phyloP scores from a whole-genome alignment of 768 basidiomycete species.

The Kwoniella dendrophila region DNA sequence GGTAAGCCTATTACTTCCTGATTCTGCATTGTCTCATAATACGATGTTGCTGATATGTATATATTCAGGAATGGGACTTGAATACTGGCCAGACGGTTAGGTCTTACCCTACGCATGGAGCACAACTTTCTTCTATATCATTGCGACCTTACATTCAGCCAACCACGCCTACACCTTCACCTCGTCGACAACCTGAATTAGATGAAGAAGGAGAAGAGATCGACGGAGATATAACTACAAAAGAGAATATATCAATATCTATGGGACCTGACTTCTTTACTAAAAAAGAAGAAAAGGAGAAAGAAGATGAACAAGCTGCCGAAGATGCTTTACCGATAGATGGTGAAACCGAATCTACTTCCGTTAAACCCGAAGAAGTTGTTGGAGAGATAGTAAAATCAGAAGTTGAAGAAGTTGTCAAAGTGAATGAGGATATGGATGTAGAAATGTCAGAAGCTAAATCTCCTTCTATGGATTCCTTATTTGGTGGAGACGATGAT shows the following conservation, averaged over 20 bases:
- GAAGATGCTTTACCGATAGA: background rate
- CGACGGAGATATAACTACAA: background rate
- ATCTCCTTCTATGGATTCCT: slow-evolving; percentile 82
- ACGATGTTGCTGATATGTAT: background rate
- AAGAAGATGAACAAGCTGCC: slow-evolving; percentile 6
- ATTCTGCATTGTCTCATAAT: background rate
- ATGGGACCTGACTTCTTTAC: slow-evolving; percentile 38
- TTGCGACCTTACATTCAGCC: slow-evolving; percentile 64
- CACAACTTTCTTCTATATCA: slow-evolving; percentile 79
- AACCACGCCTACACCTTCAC: slow-evolving; percentile 50
- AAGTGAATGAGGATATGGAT: slow-evolving; percentile 24
- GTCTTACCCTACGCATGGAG: slow-evolving; percentile 75
- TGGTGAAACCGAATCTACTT: background rate
- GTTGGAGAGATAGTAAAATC: background rate
- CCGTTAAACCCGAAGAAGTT: background rate
- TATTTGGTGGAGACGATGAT: slow-evolving; percentile 70
- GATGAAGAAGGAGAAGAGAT: slow-evolving; percentile 13
- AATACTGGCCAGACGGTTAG: slow-evolving; percentile 81
- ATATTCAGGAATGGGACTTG: slow-evolving; percentile 89
- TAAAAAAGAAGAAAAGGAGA: slow-evolving; percentile 1
- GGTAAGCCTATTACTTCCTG: slow-evolving; percentile 61
- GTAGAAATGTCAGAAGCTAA: slow-evolving; percentile 62
- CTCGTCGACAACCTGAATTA: slow-evolving; percentile 18
- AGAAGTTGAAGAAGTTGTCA: background rate
- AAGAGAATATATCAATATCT: slow-evolving; percentile 28